Conservation (phyloP, 768 basidiomycete genomes). For the Trametes gibbosa region DNA sequence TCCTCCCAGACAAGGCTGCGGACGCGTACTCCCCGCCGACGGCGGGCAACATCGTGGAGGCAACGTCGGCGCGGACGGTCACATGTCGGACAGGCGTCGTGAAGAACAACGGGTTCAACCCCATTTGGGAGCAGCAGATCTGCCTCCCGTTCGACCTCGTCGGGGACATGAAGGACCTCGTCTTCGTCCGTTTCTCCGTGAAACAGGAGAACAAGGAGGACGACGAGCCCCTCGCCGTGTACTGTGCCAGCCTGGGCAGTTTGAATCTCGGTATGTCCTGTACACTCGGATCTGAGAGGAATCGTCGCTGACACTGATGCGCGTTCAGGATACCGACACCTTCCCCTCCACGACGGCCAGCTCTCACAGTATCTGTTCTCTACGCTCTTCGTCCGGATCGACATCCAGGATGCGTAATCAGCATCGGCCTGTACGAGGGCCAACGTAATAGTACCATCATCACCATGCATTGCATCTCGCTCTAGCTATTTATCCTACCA, state of each 20-base stretch:
- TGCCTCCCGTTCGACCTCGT: slow-evolving; percentile 73
- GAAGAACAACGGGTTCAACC: slow-evolving; percentile 91
- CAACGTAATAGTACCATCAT: no score
- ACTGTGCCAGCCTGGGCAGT: slow-evolving; percentile 69
- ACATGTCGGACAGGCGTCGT: slow-evolving; percentile 59
- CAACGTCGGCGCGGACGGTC: slow-evolving; percentile 43
- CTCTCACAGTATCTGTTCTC: slow-evolving; percentile 89
- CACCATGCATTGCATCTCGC: no score
- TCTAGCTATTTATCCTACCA: no score
- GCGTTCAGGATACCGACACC: slow-evolving; percentile 74
- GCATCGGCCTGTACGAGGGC: no score
- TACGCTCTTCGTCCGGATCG: slow-evolving; percentile 80
- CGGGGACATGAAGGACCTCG: slow-evolving; percentile 74
- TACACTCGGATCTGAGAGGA: slow-evolving; percentile 31
- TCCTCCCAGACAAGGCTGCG: neutral
- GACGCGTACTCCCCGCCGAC: slow-evolving; percentile 20
- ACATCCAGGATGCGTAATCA: slow-evolving; percentile 38
- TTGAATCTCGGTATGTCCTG: slow-evolving; percentile 61
- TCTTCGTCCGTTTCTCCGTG: slow-evolving; percentile 81
- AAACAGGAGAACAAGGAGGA: slow-evolving; percentile 61
- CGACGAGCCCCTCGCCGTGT: slow-evolving; percentile 67
- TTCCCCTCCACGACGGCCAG: slow-evolving; percentile 86
- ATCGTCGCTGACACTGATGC: slow-evolving; percentile 23
- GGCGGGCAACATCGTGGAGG: slow-evolving; percentile 25
- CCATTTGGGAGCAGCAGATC: slow-evolving; percentile 75